phyloP scores from a whole-genome alignment of 495 filamentous ascomycete genomes.

The Lepraria neglecta region DNA sequence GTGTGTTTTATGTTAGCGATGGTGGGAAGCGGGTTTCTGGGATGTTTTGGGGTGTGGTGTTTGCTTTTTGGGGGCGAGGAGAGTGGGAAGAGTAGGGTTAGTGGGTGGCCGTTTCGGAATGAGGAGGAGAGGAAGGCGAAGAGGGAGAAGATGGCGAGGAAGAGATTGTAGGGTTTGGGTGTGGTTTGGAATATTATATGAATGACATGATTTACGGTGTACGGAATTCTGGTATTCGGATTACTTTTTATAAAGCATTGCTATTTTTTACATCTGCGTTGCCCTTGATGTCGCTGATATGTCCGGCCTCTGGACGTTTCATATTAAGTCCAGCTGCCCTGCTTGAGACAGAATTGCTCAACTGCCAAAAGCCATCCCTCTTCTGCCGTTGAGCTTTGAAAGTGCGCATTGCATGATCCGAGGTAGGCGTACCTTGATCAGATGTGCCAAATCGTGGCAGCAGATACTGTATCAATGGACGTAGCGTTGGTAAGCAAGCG shows the following conservation, averaged over 20 bases:
- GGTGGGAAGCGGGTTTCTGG: constrained; percentile 46
- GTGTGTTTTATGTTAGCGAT: constrained; percentile 50
- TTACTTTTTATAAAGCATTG: too few species aligned
- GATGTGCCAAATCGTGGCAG: background rate
- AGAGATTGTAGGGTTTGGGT: background rate
- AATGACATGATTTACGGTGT: background rate
- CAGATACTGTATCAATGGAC: background rate
- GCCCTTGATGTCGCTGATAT: too few species aligned
- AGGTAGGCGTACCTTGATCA: background rate
- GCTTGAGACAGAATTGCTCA: background rate
- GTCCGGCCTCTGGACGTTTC: too few species aligned
- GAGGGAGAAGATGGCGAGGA: constrained; percentile 37
- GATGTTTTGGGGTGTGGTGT: constrained; percentile 63
- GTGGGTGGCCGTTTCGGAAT: constrained; percentile 66
- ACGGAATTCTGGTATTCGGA: too few species aligned
- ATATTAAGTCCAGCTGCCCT: too few species aligned
- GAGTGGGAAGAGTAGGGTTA: constrained; percentile 71
- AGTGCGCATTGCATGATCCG: background rate
- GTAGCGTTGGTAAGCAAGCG: background rate
- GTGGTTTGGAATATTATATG: constrained; percentile 4
- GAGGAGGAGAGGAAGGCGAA: constrained; percentile 52
- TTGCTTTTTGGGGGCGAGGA: constrained; percentile 66
- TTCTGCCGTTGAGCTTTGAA: background rate
- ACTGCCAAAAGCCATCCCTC: background rate
- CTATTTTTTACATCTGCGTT: too few species aligned